phyloP scores from a whole-genome alignment of 2,329 filamentous ascomycete species.

The Lecanicillium sp. region DNA sequence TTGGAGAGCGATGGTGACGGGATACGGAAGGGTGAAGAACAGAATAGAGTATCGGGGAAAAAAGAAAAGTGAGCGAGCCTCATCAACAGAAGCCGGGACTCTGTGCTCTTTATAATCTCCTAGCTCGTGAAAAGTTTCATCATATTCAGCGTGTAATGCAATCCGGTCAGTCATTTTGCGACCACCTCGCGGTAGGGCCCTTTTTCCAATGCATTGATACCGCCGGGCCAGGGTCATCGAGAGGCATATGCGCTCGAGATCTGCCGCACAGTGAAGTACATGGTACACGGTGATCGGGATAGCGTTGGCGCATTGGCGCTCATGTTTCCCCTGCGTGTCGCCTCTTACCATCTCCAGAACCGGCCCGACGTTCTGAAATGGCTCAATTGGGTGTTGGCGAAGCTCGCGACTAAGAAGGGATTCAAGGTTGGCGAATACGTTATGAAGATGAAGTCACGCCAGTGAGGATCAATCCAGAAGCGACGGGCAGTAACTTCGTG shows the following conservation, averaged over 20 bases:
- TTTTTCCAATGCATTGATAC: not conserved
- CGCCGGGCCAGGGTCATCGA: not conserved
- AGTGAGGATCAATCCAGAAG: not conserved
- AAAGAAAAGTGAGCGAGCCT: no score
- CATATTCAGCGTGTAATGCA: no score
- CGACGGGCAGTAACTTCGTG: no score
- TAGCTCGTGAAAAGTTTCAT: no score
- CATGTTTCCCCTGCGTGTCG: not conserved
- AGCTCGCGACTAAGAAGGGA: not conserved
- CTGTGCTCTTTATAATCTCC: no score
- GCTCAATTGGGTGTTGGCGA: not conserved
- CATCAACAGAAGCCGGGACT: no score
- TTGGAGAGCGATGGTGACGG: no score
- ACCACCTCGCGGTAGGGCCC: not conserved
- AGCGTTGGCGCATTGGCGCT: not conserved
- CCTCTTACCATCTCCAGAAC: not conserved
- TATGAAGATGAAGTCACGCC: not conserved
- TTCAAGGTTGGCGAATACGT: not conserved
- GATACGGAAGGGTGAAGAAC: no score
- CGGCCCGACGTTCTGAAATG: not conserved
- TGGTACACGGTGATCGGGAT: not conserved
- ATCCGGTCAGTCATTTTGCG: not conserved
- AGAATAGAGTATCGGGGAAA: no score
- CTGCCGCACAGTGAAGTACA: slow-evolving; percentile 2
- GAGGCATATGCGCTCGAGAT: not conserved